Evolutionary conservation across 495 filamentous ascomycete genomes (phyloP).

Genomic region (Neurospora sp.): DNA sequence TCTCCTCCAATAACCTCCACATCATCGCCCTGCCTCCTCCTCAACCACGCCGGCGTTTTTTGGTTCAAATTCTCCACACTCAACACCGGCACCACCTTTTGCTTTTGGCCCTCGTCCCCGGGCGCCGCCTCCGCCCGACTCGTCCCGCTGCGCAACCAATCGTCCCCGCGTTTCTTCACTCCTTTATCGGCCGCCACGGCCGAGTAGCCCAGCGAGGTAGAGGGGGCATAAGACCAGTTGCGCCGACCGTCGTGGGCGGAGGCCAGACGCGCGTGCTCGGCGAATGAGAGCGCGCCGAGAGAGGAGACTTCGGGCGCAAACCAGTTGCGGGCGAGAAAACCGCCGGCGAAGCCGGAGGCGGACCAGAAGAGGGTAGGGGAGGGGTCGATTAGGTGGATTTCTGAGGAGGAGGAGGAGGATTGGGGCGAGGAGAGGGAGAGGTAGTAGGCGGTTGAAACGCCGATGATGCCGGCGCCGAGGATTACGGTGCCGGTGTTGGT

Average conservation of each 20-base stretch:
- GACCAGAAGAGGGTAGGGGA: constrained; percentile 55
- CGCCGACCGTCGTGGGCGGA: constrained; percentile 45
- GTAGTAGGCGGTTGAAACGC: constrained; percentile 68
- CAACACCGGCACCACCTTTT: constrained; percentile 14
- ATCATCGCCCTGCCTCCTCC: constrained; percentile 34
- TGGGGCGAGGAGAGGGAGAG: constrained; percentile 45
- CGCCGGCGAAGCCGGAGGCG: constrained; percentile 64
- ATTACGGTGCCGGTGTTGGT: constrained; percentile 48
- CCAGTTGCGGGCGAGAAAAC: constrained; percentile 70
- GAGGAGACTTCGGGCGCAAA: constrained; percentile 42
- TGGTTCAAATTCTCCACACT: background rate
- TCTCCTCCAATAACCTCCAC: constrained; percentile 55
- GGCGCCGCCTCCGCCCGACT: constrained; percentile 52
- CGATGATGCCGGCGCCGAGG: constrained; percentile 71
- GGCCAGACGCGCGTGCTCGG: constrained; percentile 55
- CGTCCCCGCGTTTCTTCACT: constrained; percentile 32
- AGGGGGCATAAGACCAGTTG: constrained; percentile 60
- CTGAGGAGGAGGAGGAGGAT: constrained; percentile 36
- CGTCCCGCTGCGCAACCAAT: constrained; percentile 54
- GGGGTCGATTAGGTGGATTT: constrained; percentile 62
- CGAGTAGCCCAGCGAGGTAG: constrained; percentile 48
- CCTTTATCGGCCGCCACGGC: constrained; percentile 20
- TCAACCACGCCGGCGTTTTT: constrained; percentile 50
- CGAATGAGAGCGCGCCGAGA: constrained; percentile 58
- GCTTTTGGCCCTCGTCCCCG: constrained; percentile 13